Base-by-base conservation (phyloP, 208 protist genomes). In the Giardia muris region DNA sequence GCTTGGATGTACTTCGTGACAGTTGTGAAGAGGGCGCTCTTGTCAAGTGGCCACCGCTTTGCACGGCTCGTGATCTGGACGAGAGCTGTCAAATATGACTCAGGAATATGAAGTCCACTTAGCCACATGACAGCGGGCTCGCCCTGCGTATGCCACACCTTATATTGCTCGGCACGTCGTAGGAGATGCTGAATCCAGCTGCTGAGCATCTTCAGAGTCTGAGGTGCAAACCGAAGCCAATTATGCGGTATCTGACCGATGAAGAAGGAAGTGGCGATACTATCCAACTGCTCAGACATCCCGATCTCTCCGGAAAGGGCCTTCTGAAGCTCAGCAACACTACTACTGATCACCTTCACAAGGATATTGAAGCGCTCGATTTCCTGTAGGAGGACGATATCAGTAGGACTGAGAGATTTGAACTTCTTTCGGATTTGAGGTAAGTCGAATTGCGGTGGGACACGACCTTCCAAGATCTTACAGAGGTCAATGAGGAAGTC, bases 91-190 rank as follows among this genome's bases (percentile, higher is more conserved):
- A 99, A 95, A 93, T 98, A 99, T 2, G 97, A 97, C 92, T 99
- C 97, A 0, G 98, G 98, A 86, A 99, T 96, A 95, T 98, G 98
- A n/a, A 99, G 96, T 0, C 98, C 98, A 1, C 97, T 97, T 2
- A 99, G 96, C 98, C 98, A 99, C 95, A 99, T 97, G 90, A 98
- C 98, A 92, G 95, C 95, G 1, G 98, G 98, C 94, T 99, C 97
- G n/a, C 97, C 97, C 91, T 97, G 94, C 67, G 95, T 93, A 86
- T 97, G 95, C 97, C 98, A 99, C 3, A 93, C n/a, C 2, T 95
- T 92, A 95, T 99, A 99, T 95, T 99, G 98, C 90, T 95, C 92
- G 86, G 97, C 94, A 10, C 98, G 95, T 3, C 94, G 92, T 86
- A 97, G 94, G 94, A 98, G 98, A 94, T 99, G 97, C 0, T 95